Base-by-base conservation (phyloP, 2,329 filamentous ascomycete species). In the Leptodontidium sp. region DNA sequence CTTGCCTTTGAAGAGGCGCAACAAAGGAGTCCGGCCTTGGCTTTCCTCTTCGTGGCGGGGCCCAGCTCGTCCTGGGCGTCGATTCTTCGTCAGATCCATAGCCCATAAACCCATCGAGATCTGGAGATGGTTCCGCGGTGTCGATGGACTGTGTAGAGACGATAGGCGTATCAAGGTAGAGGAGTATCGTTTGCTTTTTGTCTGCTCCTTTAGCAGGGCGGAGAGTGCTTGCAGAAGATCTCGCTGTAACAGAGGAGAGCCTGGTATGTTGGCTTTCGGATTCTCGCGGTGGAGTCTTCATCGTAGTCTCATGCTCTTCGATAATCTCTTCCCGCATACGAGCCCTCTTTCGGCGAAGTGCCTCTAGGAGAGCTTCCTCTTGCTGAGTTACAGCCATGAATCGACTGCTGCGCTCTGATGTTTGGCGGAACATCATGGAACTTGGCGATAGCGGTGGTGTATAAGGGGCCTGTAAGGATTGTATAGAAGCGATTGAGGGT, bases 331-430 rank as follows among this genome's bases (percentile, higher is more conserved):
- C 79, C 3, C 81, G 81, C 73, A 85, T 81, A 49, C 79, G 81
- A 61, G 83, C 82, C 70, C 82, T 80, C 59, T 84, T 84, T 63
- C 80, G 77, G 65, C 85, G 79, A 77, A 87, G 82, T 1, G 84
- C 82, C 72, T 84, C 84, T 3, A 87, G 76, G 1, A 86, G 78
- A 50, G 82, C 79, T 69, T 86, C 83, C 75, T 87, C 85, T 74
- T 86, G 84, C 65, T 83, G 79, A 0, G 85, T 87, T 32, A 87
- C 84, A 15, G 83, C 81, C 77, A 87, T 85, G 24, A 85, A 76
- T 2, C 77, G 72, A 59, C 73, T 73, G 40, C 67, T 75, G 1
- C 65, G 61, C 45, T 73, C 64, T 15, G 71, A 64, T 21, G 47
- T 55, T 24, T 70, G 68, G 11, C 65, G 64, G 29, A 73, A 69